Evolutionary conservation across 2,329 filamentous ascomycete genomes (phyloP), one percentile per base, ranked within the genome.

Genomic region (Colletotrichum trifolii): DNA sequence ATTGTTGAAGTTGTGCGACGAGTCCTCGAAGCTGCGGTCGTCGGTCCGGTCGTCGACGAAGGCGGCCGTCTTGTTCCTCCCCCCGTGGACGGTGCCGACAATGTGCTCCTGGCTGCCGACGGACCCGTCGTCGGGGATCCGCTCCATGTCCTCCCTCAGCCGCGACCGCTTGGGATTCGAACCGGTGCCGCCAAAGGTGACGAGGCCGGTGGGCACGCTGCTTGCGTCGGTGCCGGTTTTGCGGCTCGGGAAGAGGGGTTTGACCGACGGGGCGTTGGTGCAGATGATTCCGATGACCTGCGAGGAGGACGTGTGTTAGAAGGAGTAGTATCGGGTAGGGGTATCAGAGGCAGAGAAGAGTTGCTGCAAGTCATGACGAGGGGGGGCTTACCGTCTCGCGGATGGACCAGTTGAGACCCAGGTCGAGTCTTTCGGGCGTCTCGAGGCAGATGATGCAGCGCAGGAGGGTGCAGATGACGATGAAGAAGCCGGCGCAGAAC

Each of bases 401-500:
- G n/a, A 66, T 64, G 2, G 64, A 65, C 69, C 69, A 70, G 33
- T 59, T 64, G 6, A 64, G 6, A 12, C 61, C 61, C 4, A 60
- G 25, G 39, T 65, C 56, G 40, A 63, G 56, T 39, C 62, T 58
- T n/a, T 60, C 62, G 6, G 64, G 49, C 9, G 56, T 64, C 10
- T 42, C 46, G 38, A 68, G 17, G 34, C 57, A 63, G 38, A 60
- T 67, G 10, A 64, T 46, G 50, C 63, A 66, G 34, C 68, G 68
- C 4, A 69, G 60, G 2, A 68, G 15, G 15, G 67, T 66, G 54
- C 62, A 67, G 11, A 65, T 56, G 12, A 69, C 53, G 33, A 69
- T 66, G 47, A 69, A 69, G 54, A 68, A 56, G 46, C 68, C 68
- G 12, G 67, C 66, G 55, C 58, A 65, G 43, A 69, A 68, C 54